Evolutionary conservation across 139 green algal genomes (phyloP).

Genomic region (Choricystis sp.): DNA sequence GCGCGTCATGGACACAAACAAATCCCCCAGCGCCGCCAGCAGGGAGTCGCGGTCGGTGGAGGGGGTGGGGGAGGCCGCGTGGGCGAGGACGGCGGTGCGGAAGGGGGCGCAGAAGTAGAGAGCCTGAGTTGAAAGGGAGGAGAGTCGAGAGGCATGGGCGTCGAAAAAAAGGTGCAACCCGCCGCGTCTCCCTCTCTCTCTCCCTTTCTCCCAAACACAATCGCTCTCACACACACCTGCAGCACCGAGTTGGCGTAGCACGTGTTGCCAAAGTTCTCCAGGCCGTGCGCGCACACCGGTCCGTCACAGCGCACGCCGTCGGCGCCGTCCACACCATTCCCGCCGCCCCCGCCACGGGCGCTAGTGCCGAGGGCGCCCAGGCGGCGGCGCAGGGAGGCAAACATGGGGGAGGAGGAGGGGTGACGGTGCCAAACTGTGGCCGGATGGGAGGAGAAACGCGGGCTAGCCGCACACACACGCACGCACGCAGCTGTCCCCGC

Average conservation of each 20-base stretch:
- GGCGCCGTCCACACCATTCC: not conserved
- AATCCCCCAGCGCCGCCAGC: constrained; percentile 75
- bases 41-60: constrained; percentile 51
- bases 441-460: too few species aligned
- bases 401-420: too few species aligned
- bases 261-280: constrained; percentile 99
- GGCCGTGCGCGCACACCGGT: constrained; percentile 81
- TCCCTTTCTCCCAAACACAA: not conserved
- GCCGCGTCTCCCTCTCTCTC: not conserved
- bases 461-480: too few species aligned
- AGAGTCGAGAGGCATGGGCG: not conserved
- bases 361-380: too few species aligned
- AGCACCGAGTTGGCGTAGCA: constrained; percentile 97
- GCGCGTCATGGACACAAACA: constrained; percentile 55
- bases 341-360: not conserved
- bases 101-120: constrained; percentile 84
- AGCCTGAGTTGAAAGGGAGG: constrained; percentile 11
- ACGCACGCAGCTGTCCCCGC: too few species aligned
- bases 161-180: too few species aligned
- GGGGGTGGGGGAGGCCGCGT: constrained; percentile 24
- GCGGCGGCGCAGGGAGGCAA: too few species aligned
- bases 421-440: too few species aligned
- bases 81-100: constrained; percentile 59
- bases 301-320: constrained; percentile 11
- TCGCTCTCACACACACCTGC: constrained; percentile 28